phyloP scores from a whole-genome alignment of 192 early-diverging fungal genomes.

The Backusella psychrophila region DNA sequence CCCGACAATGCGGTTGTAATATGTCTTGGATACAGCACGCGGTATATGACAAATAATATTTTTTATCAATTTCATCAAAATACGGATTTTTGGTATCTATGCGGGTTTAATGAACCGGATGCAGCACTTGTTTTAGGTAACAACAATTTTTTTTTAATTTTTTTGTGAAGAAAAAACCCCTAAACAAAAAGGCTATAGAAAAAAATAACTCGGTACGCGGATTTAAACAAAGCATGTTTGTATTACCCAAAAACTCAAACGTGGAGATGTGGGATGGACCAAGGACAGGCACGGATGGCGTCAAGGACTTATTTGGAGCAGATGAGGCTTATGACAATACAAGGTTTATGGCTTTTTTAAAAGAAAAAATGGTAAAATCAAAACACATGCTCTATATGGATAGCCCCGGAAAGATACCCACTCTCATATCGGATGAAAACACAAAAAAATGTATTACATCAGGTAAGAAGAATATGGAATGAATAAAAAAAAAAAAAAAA shows the following conservation, averaged over 20 bases:
- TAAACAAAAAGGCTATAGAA: slow-evolving; percentile 25
- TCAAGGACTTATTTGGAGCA: slow-evolving; percentile 72
- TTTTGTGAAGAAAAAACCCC: not conserved
- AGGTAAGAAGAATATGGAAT: slow-evolving; percentile 6
- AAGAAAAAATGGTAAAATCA: slow-evolving; percentile 12
- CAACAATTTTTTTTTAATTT: not conserved
- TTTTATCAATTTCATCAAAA: slow-evolving; percentile 96
- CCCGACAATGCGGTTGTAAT: slow-evolving; percentile 70
- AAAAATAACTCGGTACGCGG: slow-evolving; percentile 53
- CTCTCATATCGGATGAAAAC: slow-evolving; percentile 9
- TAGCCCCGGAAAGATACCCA: slow-evolving; percentile 13
- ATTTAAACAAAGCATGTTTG: slow-evolving; percentile 86
- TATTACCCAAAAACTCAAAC: slow-evolving; percentile 68
- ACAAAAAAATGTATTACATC: slow-evolving; percentile 7
- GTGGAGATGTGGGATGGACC: slow-evolving; percentile 94
- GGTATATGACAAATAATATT: slow-evolving; percentile 87
- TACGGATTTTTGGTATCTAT: slow-evolving; percentile 87
- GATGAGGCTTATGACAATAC: slow-evolving; percentile 56
- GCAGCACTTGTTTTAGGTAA: slow-evolving; percentile 69
- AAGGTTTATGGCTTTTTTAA: slow-evolving; percentile 15
- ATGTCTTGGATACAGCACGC: slow-evolving; percentile 69
- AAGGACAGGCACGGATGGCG: slow-evolving; percentile 77
- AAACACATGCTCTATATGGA: slow-evolving; percentile 35
- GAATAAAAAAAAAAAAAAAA: no score
- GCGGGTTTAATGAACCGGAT: slow-evolving; percentile 91